Evolutionary conservation across 306 rosid genomes (phyloP).

Genomic region (Potentilla sterilis): DNA sequence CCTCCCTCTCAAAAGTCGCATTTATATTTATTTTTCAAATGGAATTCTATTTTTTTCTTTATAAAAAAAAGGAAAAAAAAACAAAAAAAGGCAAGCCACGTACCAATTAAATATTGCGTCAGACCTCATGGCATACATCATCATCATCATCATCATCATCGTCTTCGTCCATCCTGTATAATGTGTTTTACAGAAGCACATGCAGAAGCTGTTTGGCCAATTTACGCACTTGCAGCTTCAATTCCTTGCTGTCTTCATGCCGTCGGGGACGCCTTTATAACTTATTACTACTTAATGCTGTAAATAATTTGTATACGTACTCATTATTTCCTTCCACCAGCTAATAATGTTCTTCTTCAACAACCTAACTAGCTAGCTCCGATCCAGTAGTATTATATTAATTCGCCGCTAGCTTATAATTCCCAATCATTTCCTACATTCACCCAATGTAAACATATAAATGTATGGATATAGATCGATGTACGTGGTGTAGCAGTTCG

Average conservation of each 20-base stretch:
- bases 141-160: neutral
- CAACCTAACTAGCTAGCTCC: too few relatives aligned
- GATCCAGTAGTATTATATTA: too few relatives aligned
- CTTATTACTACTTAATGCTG: neutral
- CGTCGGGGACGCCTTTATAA: neutral
- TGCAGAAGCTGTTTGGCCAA: too few relatives aligned
- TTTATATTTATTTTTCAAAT: neutral
- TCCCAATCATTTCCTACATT: neutral
- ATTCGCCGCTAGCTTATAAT: neutral
- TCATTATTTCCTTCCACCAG: neutral
- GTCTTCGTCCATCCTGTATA: neutral
- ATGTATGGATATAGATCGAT: too few relatives aligned
- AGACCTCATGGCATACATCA: slow-evolving; percentile 22
- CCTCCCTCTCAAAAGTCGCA: neutral
- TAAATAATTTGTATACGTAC: neutral
- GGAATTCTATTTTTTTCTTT: too few relatives aligned
- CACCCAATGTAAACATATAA: neutral
- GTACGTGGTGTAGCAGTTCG: too few relatives aligned
- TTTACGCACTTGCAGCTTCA: too few relatives aligned
- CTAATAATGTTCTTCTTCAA: neutral
- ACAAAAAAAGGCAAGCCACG: slow-evolving; percentile 20
- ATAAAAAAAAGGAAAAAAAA: slow-evolving; percentile 6
- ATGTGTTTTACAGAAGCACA: neutral
- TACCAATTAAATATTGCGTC: slow-evolving; percentile 39
- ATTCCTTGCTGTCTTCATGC: too few relatives aligned